phyloP scores from a whole-genome alignment of 306 rosid species.

The Luffa aegyptiaca region DNA sequence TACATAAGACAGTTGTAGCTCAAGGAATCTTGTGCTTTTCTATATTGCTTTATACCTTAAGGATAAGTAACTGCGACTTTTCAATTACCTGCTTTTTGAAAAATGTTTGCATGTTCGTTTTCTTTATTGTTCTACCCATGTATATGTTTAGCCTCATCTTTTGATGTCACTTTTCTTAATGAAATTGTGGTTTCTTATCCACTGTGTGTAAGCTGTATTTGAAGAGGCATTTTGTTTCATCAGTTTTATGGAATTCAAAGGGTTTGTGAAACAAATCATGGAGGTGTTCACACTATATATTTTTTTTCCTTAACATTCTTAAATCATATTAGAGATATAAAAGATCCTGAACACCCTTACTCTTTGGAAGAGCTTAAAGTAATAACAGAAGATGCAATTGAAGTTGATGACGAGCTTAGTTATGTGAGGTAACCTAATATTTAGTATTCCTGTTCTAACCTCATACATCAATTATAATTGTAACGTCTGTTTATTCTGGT shows the following conservation, averaged over 20 bases:
- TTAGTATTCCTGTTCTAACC: background rate
- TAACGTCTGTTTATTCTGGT: background rate
- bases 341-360: constrained; percentile 88
- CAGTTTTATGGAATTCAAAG: background rate
- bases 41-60: background rate
- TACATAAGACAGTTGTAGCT: background rate
- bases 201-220: background rate
- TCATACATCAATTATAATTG: background rate
- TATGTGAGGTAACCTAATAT: constrained; percentile 51
- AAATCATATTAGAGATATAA: constrained; percentile 85
- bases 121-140: background rate
- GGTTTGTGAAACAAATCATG: background rate
- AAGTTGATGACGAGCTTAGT: constrained; percentile 60
- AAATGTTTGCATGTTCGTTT: background rate
- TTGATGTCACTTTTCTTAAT: background rate
- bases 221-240: background rate
- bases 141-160: background rate
- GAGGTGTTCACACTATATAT: background rate
- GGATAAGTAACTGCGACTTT: background rate
- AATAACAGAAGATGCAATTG: constrained; percentile 76
- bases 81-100: background rate
- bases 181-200: background rate
- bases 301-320: constrained; percentile 44
- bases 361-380: constrained; percentile 97
- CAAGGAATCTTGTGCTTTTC: background rate